Evolutionary conservation across 768 basidiomycete genomes (phyloP), one percentile per base, ranked within the genome.

Genomic region (Mycena albidolilacea): DNA sequence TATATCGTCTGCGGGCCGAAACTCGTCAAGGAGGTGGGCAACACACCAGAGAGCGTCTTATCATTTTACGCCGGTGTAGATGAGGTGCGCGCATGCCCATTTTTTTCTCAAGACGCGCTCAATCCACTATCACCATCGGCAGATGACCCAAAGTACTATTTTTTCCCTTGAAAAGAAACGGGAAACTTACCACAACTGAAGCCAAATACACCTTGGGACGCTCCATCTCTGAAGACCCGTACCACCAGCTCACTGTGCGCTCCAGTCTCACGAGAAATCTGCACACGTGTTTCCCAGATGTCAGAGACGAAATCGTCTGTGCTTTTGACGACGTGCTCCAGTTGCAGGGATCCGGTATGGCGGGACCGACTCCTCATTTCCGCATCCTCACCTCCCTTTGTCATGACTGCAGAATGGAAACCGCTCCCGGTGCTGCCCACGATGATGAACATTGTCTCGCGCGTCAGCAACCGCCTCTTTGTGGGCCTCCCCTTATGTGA

Each of bases 21-120:
- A 60, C 78, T 81, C 15, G 75, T 87, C 41, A 82, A 87, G 19
- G 87, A 89, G 54, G 11, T 88, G 15, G 79, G 80, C n/a, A 84
- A 77, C 57, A 82, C 83, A 0, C 75, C 84, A 0, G 86, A 88
- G 21, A 78, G 85, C 43, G 74, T 78, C 10, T 71, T 88, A 15
- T 87, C 87, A 1, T 81, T 85, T 41, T 0, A n/a, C 1, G 84
- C 82, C 21, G 81, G 80, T 0, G 21, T 74, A 0, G 77, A 74
- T 7, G 82, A 87, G 43, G 88, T 85, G 48, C 14, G 77, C 14
- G 19, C 17, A 12, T 11, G 17, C 10, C 7, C 19, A 15, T 7
- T 41, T 10, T 48, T 11, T 12, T 59, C 1, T 11, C 17, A 10
- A 48, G 5, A 5, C n/a, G 15, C 44, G 1, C 46, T 43, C 15